Evolutionary conservation across 257 asterid species (phyloP).

Genomic region (Ocimum tenuiflorum): DNA sequence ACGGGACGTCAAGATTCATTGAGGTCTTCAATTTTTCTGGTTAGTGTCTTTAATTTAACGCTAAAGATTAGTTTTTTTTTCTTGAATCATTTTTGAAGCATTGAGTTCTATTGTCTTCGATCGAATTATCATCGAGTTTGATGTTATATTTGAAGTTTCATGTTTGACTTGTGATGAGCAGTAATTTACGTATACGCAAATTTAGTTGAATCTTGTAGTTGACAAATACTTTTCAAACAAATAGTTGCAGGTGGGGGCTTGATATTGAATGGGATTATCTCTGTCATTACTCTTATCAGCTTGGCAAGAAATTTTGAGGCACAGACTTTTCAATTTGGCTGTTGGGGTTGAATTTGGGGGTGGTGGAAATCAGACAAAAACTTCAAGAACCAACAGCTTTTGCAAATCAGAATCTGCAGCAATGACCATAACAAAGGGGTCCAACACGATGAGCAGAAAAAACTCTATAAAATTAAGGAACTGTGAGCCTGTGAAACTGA

Average conservation of each 20-base stretch:
- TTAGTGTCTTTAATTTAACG: slow-evolving; percentile 21
- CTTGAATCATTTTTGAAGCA: neutral
- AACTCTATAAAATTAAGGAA: slow-evolving; percentile 47
- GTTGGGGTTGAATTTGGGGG: slow-evolving; percentile 9
- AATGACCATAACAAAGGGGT: slow-evolving; percentile 18
- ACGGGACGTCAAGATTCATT: neutral
- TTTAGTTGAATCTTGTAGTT: slow-evolving; percentile 3
- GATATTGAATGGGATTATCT: slow-evolving; percentile 25
- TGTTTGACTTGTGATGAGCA: neutral
- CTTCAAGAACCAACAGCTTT: slow-evolving; percentile 28
- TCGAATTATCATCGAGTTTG: no score
- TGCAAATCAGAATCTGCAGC: slow-evolving; percentile 30
- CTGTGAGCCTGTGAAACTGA: slow-evolving; percentile 58
- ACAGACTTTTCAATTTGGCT: slow-evolving; percentile 15
- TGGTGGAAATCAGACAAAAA: slow-evolving; percentile 21
- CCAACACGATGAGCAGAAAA: slow-evolving; percentile 38
- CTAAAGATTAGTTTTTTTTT: neutral
- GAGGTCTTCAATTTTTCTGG: slow-evolving; percentile 32
- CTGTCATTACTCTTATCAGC: slow-evolving; percentile 33
- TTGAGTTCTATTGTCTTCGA: neutral
- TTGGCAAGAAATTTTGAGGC: slow-evolving; percentile 35
- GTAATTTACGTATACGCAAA: neutral
- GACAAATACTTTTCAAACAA: neutral
- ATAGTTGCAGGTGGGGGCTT: slow-evolving; percentile 22
- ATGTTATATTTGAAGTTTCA: no score